phyloP scores from a whole-genome alignment of 352 stramenopile genomes.

The Globisporangium ultimum region DNA sequence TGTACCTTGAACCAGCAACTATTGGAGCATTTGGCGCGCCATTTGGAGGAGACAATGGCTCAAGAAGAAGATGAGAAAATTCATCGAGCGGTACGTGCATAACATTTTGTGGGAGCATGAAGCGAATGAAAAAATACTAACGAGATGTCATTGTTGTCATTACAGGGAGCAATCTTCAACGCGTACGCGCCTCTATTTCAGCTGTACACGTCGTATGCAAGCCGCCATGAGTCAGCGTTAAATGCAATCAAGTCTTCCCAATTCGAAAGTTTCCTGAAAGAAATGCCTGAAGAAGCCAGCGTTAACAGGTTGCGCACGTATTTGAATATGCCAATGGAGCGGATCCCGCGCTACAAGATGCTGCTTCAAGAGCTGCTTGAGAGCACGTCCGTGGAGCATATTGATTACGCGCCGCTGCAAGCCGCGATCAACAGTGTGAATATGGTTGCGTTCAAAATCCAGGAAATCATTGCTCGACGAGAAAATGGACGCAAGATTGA shows the following conservation, averaged over 20 bases:
- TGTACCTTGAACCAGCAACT: conserved; percentile 87
- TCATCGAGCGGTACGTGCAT: conserved; percentile 16
- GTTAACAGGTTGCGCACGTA: conserved; percentile 63
- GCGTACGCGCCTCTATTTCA: conserved; percentile 83
- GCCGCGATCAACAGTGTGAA: conserved; percentile 73
- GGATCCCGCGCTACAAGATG: conserved; percentile 83
- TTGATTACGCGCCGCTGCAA: conserved; percentile 71
- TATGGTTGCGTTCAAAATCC: conserved; percentile 69
- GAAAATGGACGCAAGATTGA: conserved; percentile 68
- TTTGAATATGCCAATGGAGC: conserved; percentile 86
- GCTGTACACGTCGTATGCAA: conserved; percentile 84
- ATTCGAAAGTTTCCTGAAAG: conserved; percentile 67
- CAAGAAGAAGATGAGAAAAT: conserved; percentile 26
- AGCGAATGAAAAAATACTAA: conserved; percentile 1
- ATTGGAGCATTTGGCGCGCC: conserved; percentile 77
- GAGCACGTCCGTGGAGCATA: conserved; percentile 60
- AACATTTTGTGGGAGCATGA: background rate
- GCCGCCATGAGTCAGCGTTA: conserved; percentile 66
- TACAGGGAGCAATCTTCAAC: conserved; percentile 81
- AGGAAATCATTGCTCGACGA: conserved; percentile 73
- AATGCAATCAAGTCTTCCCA: conserved; percentile 70
- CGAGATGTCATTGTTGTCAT: conserved; percentile 8
- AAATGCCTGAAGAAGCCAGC: conserved; percentile 63
- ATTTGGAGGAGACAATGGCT: conserved; percentile 61
- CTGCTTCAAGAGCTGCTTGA: conserved; percentile 76